Evolutionary conservation across 805 yeast species (phyloP).

Genomic region (Yarrowia keelungensis): DNA sequence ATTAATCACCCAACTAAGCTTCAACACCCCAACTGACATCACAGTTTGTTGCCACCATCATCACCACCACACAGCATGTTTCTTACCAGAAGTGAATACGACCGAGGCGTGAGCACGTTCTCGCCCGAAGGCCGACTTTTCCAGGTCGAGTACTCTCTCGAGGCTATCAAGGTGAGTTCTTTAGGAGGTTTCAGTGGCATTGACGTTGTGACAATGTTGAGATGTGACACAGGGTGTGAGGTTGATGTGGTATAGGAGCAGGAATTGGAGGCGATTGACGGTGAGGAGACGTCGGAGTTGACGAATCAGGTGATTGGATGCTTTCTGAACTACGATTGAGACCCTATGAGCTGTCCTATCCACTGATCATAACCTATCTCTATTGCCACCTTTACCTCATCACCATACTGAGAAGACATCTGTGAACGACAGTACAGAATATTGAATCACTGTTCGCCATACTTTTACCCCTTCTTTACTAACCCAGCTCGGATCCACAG

Average conservation of each 20-base stretch:
- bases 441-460: not conserved
- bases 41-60: slow-evolving; percentile 33
- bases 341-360: not conserved
- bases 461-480: not conserved
- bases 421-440: no score
- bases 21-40: slow-evolving; percentile 27
- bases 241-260: no score
- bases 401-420: no score
- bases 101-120: slow-evolving; percentile 97
- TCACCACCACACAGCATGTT: slow-evolving; percentile 63
- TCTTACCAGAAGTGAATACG: slow-evolving; percentile 98
- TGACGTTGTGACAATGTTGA: no score
- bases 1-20: slow-evolving; percentile 15
- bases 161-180: slow-evolving; percentile 69
- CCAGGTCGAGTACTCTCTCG: slow-evolving; percentile 97
- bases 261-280: no score
- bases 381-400: slow-evolving; percentile 10
- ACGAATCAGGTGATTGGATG: no score
- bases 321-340: not conserved
- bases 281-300: no score
- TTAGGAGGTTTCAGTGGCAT: not conserved
- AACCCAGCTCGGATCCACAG: slow-evolving; percentile 81
- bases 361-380: not conserved
- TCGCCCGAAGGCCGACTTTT: slow-evolving; percentile 98
- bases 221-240: no score